Evolutionary conservation across 225 moss, liverwort and hornwort genomes (phyloP).

Genomic region (Pseudoscleropodium purum): DNA sequence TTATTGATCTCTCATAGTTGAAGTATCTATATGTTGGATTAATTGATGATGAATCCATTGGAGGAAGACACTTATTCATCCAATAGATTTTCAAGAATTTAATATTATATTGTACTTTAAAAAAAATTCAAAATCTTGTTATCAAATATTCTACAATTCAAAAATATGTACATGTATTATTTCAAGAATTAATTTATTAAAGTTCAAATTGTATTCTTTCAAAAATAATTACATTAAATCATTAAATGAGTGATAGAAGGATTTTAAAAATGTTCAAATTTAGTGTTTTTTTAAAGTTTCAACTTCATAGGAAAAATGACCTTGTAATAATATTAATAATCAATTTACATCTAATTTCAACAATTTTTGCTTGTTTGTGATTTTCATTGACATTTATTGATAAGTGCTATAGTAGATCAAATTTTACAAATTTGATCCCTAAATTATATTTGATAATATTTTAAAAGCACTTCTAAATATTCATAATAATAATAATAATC

Average conservation of each 20-base stretch:
- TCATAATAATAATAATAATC: too few species aligned
- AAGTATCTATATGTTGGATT: neutral
- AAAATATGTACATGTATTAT: accelerated
- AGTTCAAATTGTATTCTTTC: neutral
- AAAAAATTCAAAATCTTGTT: too few species aligned
- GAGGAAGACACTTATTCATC: neutral
- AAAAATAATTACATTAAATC: neutral
- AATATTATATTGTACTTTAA: neutral
- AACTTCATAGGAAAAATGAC: neutral
- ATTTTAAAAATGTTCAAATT: neutral
- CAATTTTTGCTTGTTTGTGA: neutral
- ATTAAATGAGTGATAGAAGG: neutral
- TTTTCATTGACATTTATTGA: neutral
- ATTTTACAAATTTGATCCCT: too few species aligned
- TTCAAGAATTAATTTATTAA: neutral
- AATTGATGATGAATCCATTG: neutral
- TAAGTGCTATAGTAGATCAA: too few species aligned
- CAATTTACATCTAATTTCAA: neutral
- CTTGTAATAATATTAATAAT: neutral
- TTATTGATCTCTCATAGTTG: neutral
- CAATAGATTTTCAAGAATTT: neutral
- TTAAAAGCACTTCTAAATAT: too few species aligned
- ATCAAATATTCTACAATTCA: too few species aligned
- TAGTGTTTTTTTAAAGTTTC: neutral
- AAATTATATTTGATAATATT: too few species aligned